Evolutionary conservation across 1,284 basidiomycete genomes (phyloP).

Genomic region (Peniophora sp.): DNA sequence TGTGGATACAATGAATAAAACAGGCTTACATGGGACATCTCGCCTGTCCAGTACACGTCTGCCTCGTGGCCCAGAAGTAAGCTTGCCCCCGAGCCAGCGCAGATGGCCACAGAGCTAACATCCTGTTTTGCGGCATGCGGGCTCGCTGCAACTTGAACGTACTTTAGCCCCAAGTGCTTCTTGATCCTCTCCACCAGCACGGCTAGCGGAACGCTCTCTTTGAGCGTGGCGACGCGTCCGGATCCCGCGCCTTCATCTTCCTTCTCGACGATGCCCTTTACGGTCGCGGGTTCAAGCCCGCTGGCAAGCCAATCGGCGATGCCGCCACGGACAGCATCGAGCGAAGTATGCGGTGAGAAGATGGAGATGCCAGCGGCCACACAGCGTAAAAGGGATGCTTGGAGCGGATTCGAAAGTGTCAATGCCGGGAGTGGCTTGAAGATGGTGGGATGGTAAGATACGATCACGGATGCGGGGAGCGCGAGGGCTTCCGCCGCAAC

Average conservation of each 20-base stretch:
- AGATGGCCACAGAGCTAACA: slow-evolving; percentile 60
- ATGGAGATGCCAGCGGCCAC: slow-evolving; percentile 79
- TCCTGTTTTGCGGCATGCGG: slow-evolving; percentile 26
- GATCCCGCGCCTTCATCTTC: slow-evolving; percentile 39
- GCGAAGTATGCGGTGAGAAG: slow-evolving; percentile 82
- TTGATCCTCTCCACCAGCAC: slow-evolving; percentile 64
- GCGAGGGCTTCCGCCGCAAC: slow-evolving; percentile 73
- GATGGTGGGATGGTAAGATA: slow-evolving; percentile 89
- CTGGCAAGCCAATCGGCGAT: slow-evolving; percentile 78
- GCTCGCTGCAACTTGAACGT: slow-evolving; percentile 60
- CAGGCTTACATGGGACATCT: slow-evolving; percentile 74
- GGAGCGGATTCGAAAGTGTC: slow-evolving; percentile 74
- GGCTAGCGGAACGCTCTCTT: slow-evolving; percentile 47
- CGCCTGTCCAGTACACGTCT: slow-evolving; percentile 86
- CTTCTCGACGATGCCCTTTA: slow-evolving; percentile 24
- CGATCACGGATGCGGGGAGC: slow-evolving; percentile 55
- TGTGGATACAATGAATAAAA: slow-evolving; percentile 4
- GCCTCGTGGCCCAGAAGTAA: slow-evolving; percentile 64
- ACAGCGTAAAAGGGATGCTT: slow-evolving; percentile 73
- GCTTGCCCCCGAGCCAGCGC: slow-evolving; percentile 78
- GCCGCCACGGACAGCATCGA: slow-evolving; percentile 78
- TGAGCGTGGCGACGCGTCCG: slow-evolving; percentile 61
- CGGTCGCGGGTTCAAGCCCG: slow-evolving; percentile 16
- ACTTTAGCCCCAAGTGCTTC: slow-evolving; percentile 36
- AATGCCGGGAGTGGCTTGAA: slow-evolving; percentile 77